phyloP scores from a whole-genome alignment of 495 filamentous ascomycete genomes.

The Hyphodiscus hymeniophilus region DNA sequence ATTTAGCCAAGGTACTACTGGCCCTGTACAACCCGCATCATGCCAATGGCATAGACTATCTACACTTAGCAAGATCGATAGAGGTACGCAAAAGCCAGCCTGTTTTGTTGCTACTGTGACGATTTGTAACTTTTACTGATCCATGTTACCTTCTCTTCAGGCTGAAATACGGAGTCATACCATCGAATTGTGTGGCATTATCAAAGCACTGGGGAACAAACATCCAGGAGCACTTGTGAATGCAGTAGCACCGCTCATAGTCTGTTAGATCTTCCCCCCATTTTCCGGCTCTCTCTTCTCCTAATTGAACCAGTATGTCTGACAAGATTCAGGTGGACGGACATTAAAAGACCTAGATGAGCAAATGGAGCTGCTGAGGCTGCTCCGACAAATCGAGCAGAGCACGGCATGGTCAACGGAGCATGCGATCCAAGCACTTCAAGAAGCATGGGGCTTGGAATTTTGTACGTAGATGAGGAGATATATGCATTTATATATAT shows the following conservation, averaged over 20 bases:
- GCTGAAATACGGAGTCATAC: background rate
- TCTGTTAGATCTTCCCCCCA: too few species aligned
- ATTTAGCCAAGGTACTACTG: background rate
- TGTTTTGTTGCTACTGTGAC: too few species aligned
- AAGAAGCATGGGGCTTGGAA: background rate
- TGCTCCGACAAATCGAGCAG: background rate
- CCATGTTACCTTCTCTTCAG: background rate
- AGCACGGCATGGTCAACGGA: background rate
- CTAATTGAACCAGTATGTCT: background rate
- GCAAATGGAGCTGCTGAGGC: background rate
- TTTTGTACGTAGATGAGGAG: too few species aligned
- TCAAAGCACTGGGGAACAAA: background rate
- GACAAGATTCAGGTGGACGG: background rate
- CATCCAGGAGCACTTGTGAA: background rate
- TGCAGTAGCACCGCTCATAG: background rate
- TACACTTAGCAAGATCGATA: background rate
- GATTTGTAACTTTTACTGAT: background rate
- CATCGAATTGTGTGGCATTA: background rate
- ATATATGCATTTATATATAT: too few species aligned
- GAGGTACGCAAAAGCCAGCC: background rate
- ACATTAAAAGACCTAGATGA: background rate
- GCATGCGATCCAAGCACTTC: background rate
- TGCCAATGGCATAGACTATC: background rate
- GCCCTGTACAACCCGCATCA: background rate
- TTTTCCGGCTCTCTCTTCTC: too few species aligned